phyloP scores from a whole-genome alignment of 768 basidiomycete genomes.

The Tulasnella sp. region DNA sequence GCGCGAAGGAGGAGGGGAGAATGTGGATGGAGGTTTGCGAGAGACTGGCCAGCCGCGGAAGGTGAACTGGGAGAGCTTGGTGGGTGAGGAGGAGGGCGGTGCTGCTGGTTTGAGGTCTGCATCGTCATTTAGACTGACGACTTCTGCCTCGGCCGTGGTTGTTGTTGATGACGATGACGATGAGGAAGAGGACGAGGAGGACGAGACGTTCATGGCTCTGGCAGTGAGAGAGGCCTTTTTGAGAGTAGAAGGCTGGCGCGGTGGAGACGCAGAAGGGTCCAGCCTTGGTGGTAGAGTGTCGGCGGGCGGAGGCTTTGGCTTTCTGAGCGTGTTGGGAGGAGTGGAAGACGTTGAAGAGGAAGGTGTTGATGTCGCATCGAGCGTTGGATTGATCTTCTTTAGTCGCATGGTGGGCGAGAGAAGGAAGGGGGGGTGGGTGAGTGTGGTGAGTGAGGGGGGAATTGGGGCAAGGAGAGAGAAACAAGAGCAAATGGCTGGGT shows the following conservation, averaged over 20 bases:
- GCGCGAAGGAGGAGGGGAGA: background rate
- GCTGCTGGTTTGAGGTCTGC: background rate
- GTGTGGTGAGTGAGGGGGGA: background rate
- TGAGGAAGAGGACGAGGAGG: background rate
- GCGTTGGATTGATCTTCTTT: background rate
- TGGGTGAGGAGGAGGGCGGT: background rate
- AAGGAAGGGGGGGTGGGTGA: background rate
- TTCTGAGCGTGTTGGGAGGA: background rate
- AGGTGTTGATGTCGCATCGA: background rate
- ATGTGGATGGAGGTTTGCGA: conserved; percentile 11
- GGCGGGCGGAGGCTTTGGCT: background rate
- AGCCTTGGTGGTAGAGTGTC: background rate
- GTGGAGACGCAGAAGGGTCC: background rate
- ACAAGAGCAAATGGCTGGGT: background rate
- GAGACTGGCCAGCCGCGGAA: conserved; percentile 18
- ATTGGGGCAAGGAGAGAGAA: background rate
- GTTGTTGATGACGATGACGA: background rate
- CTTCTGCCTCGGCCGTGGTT: background rate
- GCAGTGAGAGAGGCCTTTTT: background rate
- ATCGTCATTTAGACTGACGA: conserved; percentile 4
- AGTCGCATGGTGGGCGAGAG: conserved; percentile 1
- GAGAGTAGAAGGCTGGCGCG: background rate
- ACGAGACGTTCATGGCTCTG: background rate
- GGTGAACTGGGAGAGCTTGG: background rate
- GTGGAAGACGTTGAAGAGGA: background rate